Evolutionary conservation across 192 early-diverging fungal species (phyloP).

Genomic region (Rhizoclosmatium globosum): DNA sequence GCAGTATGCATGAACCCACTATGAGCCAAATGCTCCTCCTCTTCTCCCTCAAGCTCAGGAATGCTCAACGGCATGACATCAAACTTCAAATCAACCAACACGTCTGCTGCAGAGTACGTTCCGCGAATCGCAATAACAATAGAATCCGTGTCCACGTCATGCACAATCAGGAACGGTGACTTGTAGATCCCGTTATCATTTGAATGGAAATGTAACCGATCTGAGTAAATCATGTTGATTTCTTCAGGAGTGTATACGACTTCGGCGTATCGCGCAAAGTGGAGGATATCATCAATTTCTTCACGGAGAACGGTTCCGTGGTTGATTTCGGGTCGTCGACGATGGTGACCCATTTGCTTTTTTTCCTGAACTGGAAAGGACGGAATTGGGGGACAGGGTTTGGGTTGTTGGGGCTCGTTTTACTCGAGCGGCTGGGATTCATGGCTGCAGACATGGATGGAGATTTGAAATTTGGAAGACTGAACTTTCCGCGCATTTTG

Average conservation of each 20-base stretch:
- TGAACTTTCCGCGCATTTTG: constrained; percentile 18
- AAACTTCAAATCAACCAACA: constrained; percentile 55
- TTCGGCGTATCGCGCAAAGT: constrained; percentile 52
- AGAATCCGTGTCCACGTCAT: constrained; percentile 47
- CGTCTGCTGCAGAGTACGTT: constrained; percentile 50
- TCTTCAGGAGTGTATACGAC: constrained; percentile 50
- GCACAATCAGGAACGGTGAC: constrained; percentile 48
- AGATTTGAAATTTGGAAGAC: constrained; percentile 7
- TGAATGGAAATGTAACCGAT: constrained; percentile 23
- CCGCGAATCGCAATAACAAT: constrained; percentile 56
- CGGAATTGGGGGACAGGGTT: not conserved
- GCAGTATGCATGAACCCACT: constrained; percentile 46
- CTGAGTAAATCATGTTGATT: constrained; percentile 22
- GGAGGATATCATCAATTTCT: constrained; percentile 51
- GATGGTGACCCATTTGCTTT: not conserved
- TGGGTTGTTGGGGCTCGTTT: not conserved
- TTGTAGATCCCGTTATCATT: constrained; percentile 47
- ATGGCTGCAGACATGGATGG: not conserved
- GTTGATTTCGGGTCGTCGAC: not conserved
- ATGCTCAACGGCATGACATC: constrained; percentile 42
- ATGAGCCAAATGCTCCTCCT: constrained; percentile 38
- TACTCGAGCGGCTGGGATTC: not conserved
- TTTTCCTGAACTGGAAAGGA: constrained; percentile 7
- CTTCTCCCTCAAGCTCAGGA: constrained; percentile 42
- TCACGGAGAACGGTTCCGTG: constrained; percentile 32